Evolutionary conservation across 2,329 filamentous ascomycete genomes (phyloP).

Genomic region (Fusarium succisae): DNA sequence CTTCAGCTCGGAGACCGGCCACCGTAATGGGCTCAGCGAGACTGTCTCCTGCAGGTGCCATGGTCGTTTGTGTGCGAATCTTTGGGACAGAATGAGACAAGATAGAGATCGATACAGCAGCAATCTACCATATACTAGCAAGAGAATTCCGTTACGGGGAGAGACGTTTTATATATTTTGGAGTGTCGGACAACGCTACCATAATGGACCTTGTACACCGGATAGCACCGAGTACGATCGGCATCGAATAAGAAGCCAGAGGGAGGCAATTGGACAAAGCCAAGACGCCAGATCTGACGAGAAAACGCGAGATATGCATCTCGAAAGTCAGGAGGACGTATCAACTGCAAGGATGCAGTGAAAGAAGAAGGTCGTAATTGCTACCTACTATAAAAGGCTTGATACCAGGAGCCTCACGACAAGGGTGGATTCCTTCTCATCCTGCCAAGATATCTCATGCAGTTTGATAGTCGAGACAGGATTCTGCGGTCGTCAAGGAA

Average conservation of each 20-base stretch:
- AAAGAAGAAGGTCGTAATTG: constrained; percentile 34
- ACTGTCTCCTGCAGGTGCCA: constrained; percentile 45
- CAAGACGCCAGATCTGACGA: constrained; percentile 23
- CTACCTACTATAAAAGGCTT: constrained; percentile 28
- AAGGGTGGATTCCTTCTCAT: constrained; percentile 8
- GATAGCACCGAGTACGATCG: constrained; percentile 11
- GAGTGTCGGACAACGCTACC: constrained; percentile 9
- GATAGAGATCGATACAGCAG: neutral
- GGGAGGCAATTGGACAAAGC: neutral
- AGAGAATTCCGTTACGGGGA: neutral
- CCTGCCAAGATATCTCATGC: constrained; percentile 18
- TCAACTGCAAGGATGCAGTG: constrained; percentile 23
- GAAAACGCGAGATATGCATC: neutral
- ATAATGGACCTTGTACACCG: neutral
- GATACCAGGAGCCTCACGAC: constrained; percentile 27
- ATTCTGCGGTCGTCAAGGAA: neutral
- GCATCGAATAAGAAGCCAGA: constrained; percentile 2
- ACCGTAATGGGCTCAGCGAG: constrained; percentile 49
- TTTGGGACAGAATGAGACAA: neutral
- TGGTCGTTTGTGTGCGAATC: constrained; percentile 20
- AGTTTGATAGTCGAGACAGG: neutral
- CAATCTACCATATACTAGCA: neutral
- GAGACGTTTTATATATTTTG: constrained; percentile 19
- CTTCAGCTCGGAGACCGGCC: constrained; percentile 42
- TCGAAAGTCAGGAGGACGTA: constrained; percentile 17